phyloP scores from a whole-genome alignment of 768 basidiomycete genomes.

The Infundibulicybe gibba region DNA sequence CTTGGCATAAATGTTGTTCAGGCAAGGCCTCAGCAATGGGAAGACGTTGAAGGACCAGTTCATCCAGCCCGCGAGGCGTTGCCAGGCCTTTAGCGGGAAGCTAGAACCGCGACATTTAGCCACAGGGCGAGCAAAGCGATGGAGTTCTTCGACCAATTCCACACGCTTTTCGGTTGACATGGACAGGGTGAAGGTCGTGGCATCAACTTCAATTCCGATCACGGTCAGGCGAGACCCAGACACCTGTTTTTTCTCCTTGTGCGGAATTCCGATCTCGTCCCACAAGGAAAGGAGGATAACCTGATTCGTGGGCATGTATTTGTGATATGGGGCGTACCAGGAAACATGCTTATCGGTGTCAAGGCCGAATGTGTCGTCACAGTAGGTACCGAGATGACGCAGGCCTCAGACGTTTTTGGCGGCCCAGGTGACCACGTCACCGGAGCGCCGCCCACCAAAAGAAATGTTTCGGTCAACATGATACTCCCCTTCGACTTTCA shows the following conservation, averaged over 20 bases:
- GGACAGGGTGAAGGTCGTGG: slow-evolving; percentile 23
- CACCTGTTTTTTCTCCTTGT: slow-evolving; percentile 34
- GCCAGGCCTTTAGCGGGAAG: slow-evolving; percentile 18
- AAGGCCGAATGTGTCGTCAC: background rate
- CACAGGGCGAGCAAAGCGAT: slow-evolving; percentile 2
- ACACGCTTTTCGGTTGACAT: slow-evolving; percentile 2
- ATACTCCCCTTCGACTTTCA: background rate
- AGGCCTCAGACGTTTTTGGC: background rate
- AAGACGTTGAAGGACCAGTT: slow-evolving; percentile 38
- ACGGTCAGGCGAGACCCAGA: slow-evolving; percentile 25
- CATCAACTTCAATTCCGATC: slow-evolving; percentile 35
- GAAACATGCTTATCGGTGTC: background rate
- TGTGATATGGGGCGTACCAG: slow-evolving; percentile 21
- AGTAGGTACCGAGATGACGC: background rate
- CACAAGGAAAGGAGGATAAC: slow-evolving; percentile 27
- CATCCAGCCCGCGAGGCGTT: slow-evolving; percentile 27
- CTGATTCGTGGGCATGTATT: slow-evolving; percentile 25
- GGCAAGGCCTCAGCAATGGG: slow-evolving; percentile 21
- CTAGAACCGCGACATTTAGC: slow-evolving; percentile 5
- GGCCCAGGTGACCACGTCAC: background rate
- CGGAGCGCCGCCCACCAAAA: slow-evolving; percentile 2
- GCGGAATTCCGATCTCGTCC: slow-evolving; percentile 35
- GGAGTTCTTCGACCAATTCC: slow-evolving; percentile 10
- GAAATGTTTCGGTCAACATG: background rate
- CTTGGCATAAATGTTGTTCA: slow-evolving; percentile 23